Conservation (phyloP, 495 filamentous ascomycete species). For the Neurospora sp. region DNA sequence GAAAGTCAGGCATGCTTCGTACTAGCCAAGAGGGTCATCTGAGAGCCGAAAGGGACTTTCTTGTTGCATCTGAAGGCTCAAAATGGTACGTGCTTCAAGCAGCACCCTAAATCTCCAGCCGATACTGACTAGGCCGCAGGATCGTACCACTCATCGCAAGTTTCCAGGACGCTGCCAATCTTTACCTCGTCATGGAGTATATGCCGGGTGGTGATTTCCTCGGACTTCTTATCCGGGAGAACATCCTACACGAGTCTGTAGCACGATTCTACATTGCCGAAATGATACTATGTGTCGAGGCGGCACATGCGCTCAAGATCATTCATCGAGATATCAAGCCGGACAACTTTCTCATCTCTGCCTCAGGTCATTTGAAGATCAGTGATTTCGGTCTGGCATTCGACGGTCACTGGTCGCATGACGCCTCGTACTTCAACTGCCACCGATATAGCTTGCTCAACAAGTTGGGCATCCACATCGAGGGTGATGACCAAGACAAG, state of each 20-base stretch:
- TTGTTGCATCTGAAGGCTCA: conserved; percentile 73
- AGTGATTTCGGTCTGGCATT: conserved; percentile 93
- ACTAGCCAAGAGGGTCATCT: conserved; percentile 89
- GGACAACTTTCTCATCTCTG: conserved; percentile 87
- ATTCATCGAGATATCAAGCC: conserved; percentile 96
- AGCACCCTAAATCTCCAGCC: not conserved
- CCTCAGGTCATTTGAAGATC: conserved; percentile 85
- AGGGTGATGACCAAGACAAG: conserved; percentile 66
- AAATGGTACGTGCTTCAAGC: conserved; percentile 47
- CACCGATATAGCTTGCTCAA: conserved; percentile 68
- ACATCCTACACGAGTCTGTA: conserved; percentile 64
- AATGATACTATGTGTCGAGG: conserved; percentile 92
- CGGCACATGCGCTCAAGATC: conserved; percentile 74
- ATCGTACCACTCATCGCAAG: conserved; percentile 79
- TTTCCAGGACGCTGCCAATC: conserved; percentile 73
- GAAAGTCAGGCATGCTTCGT: conserved; percentile 80
- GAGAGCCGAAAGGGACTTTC: conserved; percentile 81
- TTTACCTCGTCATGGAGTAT: conserved; percentile 96
- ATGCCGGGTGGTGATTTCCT: conserved; percentile 95
- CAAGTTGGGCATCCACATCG: conserved; percentile 61
- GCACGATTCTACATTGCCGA: conserved; percentile 84
- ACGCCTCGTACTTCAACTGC: conserved; percentile 71
- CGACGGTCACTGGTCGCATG: conserved; percentile 89
- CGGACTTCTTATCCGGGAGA: conserved; percentile 70
- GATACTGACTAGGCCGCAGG: conserved; percentile 19